phyloP scores from a whole-genome alignment of 2,329 filamentous ascomycete species.

The Sphaerulina populicola region DNA sequence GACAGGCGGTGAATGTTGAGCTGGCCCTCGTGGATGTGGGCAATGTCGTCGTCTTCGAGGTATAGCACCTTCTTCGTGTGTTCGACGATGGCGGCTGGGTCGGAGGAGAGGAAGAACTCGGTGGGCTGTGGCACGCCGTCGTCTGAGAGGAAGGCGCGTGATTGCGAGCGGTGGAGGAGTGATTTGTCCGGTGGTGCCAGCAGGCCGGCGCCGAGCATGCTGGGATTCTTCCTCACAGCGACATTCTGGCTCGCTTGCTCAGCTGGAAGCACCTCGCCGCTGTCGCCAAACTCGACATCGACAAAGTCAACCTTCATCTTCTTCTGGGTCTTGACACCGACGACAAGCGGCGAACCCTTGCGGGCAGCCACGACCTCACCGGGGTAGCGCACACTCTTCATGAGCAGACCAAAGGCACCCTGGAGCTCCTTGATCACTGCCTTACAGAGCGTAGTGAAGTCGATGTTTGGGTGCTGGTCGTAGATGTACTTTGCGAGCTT shows the following conservation, averaged over 20 bases:
- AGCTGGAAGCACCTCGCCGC: constrained; percentile 72
- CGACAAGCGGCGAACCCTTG: constrained; percentile 95
- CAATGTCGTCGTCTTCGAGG: constrained; percentile 98
- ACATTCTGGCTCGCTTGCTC: constrained; percentile 95
- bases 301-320: constrained; percentile 99
- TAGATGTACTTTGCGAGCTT: constrained; percentile 98
- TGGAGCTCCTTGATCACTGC: constrained; percentile 97
- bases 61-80: constrained; percentile 99
- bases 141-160: constrained; percentile 95
- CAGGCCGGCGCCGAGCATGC: constrained; percentile 53
- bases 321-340: constrained; percentile 92
- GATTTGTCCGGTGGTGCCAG: constrained; percentile 94
- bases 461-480: constrained; percentile 85
- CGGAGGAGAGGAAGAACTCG: constrained; percentile 98
- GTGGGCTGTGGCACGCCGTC: constrained; percentile 96
- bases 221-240: constrained; percentile 73
- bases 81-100: constrained; percentile 96
- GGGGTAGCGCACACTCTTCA: constrained; percentile 98
- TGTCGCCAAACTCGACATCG: constrained; percentile 93
- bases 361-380: constrained; percentile 96
- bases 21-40: constrained; percentile 97
- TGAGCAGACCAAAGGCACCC: constrained; percentile 90
- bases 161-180: constrained; percentile 95
- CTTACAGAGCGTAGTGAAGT: constrained; percentile 94
- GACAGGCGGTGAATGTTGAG: constrained; percentile 97